These are phyloP conservation scores for Heritiera fomes DNA, from an alignment of 345 rosid genomes.

Conservation along the genomic window DNA sequence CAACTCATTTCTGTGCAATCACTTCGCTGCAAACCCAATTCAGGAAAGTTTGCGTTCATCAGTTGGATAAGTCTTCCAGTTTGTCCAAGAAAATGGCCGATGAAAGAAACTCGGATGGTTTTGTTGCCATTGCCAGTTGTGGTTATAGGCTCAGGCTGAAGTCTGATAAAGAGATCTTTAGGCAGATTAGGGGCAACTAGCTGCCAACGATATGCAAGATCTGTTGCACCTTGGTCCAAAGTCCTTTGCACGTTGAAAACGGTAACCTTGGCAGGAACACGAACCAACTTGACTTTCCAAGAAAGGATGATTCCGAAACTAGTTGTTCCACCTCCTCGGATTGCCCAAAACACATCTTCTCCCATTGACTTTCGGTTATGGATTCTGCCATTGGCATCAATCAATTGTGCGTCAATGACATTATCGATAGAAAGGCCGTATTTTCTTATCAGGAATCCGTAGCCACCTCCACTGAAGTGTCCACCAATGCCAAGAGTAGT, in stretches of 20 bases:
- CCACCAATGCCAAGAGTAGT: constrained; percentile 8
- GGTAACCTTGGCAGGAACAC: constrained; percentile 55
- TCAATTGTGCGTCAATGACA: not conserved
- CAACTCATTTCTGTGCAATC: constrained; percentile 62
- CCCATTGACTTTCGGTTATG: constrained; percentile 65
- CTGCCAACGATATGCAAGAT: constrained; percentile 29
- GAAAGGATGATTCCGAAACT: constrained; percentile 63
- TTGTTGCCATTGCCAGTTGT: constrained; percentile 22
- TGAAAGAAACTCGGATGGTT: constrained; percentile 46
- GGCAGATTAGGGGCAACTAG: not conserved
- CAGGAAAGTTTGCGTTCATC: constrained; percentile 45
- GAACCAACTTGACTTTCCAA: constrained; percentile 53
- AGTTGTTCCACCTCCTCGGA: constrained; percentile 70
- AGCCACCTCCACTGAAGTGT: not conserved
- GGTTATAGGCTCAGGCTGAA: constrained; percentile 28
- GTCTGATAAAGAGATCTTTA: constrained; percentile 23
- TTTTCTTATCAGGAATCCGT: not conserved
- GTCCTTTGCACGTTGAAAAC: constrained; percentile 43
- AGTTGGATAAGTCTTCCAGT: constrained; percentile 31
- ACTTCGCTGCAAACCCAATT: constrained; percentile 38
- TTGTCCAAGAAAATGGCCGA: constrained; percentile 49
- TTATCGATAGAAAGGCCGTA: not conserved
- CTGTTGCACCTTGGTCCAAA: constrained; percentile 49
- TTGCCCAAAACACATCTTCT: constrained; percentile 73
- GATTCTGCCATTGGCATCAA: constrained; percentile 51